Percentiles rank a stretch among this genome's conserved stretches.
Conservation (phyloP, 805 yeast species). For the Candida schatavii region DNA sequence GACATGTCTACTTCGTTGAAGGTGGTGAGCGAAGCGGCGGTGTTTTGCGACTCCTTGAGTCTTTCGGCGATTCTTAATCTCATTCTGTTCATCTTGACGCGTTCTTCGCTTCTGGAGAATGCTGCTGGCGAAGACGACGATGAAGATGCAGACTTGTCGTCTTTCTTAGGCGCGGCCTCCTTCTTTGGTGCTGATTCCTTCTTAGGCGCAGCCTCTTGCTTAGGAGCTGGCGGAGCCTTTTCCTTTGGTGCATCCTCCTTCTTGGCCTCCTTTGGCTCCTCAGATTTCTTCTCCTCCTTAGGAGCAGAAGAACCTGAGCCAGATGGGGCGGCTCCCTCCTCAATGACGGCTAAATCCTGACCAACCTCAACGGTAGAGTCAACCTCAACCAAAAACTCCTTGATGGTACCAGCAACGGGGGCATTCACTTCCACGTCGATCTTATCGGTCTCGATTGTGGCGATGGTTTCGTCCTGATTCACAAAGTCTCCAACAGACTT, state of each 20-base stretch:
- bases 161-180: constrained; percentile 30
- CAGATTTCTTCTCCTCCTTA: constrained; percentile 15
- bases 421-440: constrained; percentile 96
- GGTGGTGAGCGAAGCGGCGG: constrained; percentile 96
- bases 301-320: constrained; percentile 45
- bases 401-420: constrained; percentile 86
- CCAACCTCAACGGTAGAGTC: constrained; percentile 97
- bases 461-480: constrained; percentile 81
- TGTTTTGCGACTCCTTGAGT: constrained; percentile 97
- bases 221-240: constrained; percentile 21
- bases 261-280: constrained; percentile 23
- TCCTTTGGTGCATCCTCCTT: constrained; percentile 24
- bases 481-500: constrained; percentile 87
- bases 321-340: constrained; percentile 71
- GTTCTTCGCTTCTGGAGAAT: constrained; percentile 82
- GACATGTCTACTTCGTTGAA: constrained; percentile 98
- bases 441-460: constrained; percentile 97
- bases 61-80: constrained; percentile 98
- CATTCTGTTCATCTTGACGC: constrained; percentile 99
- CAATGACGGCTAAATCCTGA: constrained; percentile 84
- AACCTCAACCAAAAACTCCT: constrained; percentile 74
- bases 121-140: constrained; percentile 35
- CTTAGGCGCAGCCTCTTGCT: constrained; percentile 24
- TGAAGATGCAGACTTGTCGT: too few relatives aligned
- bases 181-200: constrained; percentile 21